Base-by-base conservation (phyloP, 2,329 filamentous ascomycete species). In the Rutstroemia sp. region DNA sequence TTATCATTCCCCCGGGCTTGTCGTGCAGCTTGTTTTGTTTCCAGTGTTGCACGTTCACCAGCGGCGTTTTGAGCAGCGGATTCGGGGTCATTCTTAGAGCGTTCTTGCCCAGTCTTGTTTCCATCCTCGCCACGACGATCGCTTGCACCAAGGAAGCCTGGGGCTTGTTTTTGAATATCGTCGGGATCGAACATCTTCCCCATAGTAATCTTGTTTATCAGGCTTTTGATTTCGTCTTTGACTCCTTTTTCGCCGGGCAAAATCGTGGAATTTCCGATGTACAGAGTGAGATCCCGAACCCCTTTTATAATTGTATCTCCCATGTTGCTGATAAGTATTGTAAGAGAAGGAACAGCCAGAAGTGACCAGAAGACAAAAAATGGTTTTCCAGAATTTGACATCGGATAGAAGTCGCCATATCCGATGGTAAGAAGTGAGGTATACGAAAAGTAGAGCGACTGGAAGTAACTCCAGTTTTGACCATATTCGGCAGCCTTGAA, bases 331-430 rank as follows among this genome's bases (percentile, higher is more conserved):
- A 95, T 88, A 12, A 96, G 78, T 17, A 95, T 85, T 0, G 92
- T 95, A 80, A 92, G 92, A 2, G 88, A 92, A 0, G 92, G 92
- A 3, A 96, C 78, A 0, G 91, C 90, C 25, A 96, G 78, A 1
- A 96, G 71, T 14, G 86, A 89, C 92, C 92, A 96, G 56, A 96
- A 85, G n/a, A 96, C 88, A 65, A 95, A 96, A 69, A 96, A 95
- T 0, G 88, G 83, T 54, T 88, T 85, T 1, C 88, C 89, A 0
- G 84, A 79, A 61, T 91, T 92, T 2, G 86, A 88, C n/a, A 83
- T 75, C 0, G 90, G 90, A 1, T 84, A 83, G 5, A 86, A 71
- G 62, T 95, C 90, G 3, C 92, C 92, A 64, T 95, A 96, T 1
- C 92, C 92, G 39, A 96, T 88, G 0, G 92, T 96, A 2, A 91